A percentile compares a stretch with the other conserved stretches of the same genome.
phyloP scores from a whole-genome alignment of 164 flowering plant genomes.

The Kalanchoe fedtschenkoi region DNA sequence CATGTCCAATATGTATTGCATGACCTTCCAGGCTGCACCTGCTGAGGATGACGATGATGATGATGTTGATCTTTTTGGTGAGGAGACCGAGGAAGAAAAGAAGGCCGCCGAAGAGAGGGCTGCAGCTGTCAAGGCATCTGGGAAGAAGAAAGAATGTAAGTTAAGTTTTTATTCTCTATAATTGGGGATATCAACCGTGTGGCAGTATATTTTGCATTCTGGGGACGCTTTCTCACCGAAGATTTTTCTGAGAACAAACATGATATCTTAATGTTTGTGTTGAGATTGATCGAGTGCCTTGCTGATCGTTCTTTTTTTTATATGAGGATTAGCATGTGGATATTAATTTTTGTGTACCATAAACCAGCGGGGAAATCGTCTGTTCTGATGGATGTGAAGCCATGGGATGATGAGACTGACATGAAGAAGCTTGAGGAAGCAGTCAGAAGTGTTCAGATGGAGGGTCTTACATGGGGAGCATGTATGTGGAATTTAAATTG shows the following conservation, averaged over 20 bases:
- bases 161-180: neutral
- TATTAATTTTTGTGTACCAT: neutral
- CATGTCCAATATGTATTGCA: no score
- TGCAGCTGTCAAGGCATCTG: constrained; percentile 68
- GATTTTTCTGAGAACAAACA: no score
- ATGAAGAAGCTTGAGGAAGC: constrained; percentile 82
- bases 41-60: constrained; percentile 71
- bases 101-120: constrained; percentile 89
- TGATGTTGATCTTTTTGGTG: constrained; percentile 92
- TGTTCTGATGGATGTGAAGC: constrained; percentile 73
- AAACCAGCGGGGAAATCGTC: constrained; percentile 87
- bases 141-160: constrained; percentile 93
- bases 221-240: neutral
- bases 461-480: constrained; percentile 73
- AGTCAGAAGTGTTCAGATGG: constrained; percentile 56
- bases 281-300: neutral
- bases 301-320: neutral
- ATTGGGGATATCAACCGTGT: no score
- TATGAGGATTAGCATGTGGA: no score
- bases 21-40: constrained; percentile 29
- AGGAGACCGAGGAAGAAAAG: constrained; percentile 98
- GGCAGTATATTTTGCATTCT: neutral
- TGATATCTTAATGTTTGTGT: no score
- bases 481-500: constrained; percentile 26
- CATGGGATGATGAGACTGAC: constrained; percentile 96